phyloP scores from a whole-genome alignment of 1,284 basidiomycete genomes.

The Trametes versicolor region DNA sequence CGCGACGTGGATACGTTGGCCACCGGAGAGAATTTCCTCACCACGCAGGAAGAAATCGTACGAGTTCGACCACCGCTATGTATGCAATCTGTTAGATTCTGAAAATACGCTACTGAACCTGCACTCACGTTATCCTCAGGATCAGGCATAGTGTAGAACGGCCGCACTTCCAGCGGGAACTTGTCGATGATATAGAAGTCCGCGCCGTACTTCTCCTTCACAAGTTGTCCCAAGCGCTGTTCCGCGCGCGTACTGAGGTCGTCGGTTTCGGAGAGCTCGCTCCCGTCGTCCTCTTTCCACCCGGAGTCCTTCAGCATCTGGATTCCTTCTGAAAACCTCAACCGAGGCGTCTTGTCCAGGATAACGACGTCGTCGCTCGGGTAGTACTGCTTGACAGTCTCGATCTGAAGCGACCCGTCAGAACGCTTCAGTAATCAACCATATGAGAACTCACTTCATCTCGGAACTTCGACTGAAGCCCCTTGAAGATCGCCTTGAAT shows the following conservation, averaged over 20 bases:
- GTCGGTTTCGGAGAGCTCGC: constrained; percentile 58
- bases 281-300: constrained; percentile 56
- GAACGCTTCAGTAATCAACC: not conserved
- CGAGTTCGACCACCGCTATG: constrained; percentile 64
- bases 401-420: constrained; percentile 49
- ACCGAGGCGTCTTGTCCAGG: constrained; percentile 58
- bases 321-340: constrained; percentile 69
- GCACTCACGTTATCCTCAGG: constrained; percentile 55
- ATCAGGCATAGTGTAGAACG: constrained; percentile 81
- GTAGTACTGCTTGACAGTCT: constrained; percentile 65
- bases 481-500: constrained; percentile 51
- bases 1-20: constrained; percentile 74
- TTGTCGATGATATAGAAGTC: constrained; percentile 79
- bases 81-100: not conserved
- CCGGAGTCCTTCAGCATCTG: constrained; percentile 61
- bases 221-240: constrained; percentile 66
- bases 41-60: constrained; percentile 83
- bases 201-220: constrained; percentile 73
- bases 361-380: constrained; percentile 61
- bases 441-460: constrained; percentile 47
- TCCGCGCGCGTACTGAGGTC: constrained; percentile 61
- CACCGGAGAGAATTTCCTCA: constrained; percentile 78
- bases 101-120: not conserved
- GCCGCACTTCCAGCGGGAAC: constrained; percentile 69
- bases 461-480: constrained; percentile 43